A percentile compares a stretch with the other conserved stretches of the same genome.
Conservation (phyloP, 805 yeast species). For the Wickerhamiella vanderwaltii region DNA sequence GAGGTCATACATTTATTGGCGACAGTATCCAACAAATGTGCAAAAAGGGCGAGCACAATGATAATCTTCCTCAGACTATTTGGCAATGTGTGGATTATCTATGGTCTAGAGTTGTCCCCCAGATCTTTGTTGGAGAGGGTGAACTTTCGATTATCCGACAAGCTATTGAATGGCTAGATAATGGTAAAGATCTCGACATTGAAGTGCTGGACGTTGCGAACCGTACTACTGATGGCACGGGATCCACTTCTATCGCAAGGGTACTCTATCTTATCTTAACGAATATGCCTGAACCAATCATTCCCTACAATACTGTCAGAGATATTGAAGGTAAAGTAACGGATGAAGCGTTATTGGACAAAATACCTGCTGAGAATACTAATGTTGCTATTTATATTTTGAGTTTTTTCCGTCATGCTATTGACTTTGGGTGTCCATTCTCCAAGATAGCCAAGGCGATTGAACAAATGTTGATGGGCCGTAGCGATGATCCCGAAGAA, state of each 20-base stretch:
- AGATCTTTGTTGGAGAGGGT: slow-evolving; percentile 22
- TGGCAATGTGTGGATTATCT: slow-evolving; percentile 28
- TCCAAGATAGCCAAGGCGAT: neutral
- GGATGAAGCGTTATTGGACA: neutral
- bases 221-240: slow-evolving; percentile 26
- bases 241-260: slow-evolving; percentile 33
- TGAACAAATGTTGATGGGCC: slow-evolving; percentile 13
- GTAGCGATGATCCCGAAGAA: slow-evolving; percentile 9
- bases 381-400: slow-evolving; percentile 11
- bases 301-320: slow-evolving; percentile 2
- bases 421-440: slow-evolving; percentile 10
- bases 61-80: slow-evolving; percentile 26
- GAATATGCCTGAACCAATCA: slow-evolving; percentile 16
- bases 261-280: slow-evolving; percentile 16
- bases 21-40: slow-evolving; percentile 20
- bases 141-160: slow-evolving; percentile 19
- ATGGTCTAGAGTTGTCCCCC: slow-evolving; percentile 20
- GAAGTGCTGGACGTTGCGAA: slow-evolving; percentile 24
- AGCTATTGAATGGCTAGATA: slow-evolving; percentile 29
- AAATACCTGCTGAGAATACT: slow-evolving; percentile 1
- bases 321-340: neutral
- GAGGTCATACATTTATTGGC: slow-evolving; percentile 28
- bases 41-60: slow-evolving; percentile 9
- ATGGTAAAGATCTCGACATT: slow-evolving; percentile 24
- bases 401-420: slow-evolving; percentile 11